phyloP scores from a whole-genome alignment of 164 flowering plant genomes.

The Cinnamomum micranthum region DNA sequence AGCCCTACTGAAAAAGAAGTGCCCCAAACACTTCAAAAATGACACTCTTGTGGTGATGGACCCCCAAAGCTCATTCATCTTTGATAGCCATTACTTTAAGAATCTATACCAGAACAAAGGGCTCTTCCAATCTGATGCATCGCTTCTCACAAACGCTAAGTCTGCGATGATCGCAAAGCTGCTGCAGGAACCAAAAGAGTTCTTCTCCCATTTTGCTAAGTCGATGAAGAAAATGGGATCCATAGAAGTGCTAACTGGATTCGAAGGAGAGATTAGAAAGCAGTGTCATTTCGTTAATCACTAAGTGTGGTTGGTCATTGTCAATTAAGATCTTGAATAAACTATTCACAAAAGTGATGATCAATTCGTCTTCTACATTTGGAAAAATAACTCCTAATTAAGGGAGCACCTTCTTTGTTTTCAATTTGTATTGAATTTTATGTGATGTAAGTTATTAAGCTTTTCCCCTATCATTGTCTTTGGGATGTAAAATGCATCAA shows the following conservation, averaged over 20 bases:
- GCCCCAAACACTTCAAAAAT: constrained; percentile 25
- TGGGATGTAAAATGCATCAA: too few species aligned
- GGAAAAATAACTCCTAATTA: too few species aligned
- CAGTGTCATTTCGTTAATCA: constrained; percentile 1
- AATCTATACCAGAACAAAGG: constrained; percentile 30
- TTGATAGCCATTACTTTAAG: constrained; percentile 36
- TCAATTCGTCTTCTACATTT: too few species aligned
- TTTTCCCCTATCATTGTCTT: too few species aligned
- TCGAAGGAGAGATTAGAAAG: constrained; percentile 15
- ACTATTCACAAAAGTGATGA: too few species aligned
- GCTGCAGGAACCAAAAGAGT: background rate
- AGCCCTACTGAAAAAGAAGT: constrained; percentile 26
- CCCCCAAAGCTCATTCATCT: constrained; percentile 26
- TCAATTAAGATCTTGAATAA: too few species aligned
- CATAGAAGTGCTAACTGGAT: constrained; percentile 7
- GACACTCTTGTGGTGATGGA: constrained; percentile 46
- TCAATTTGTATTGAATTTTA: too few species aligned
- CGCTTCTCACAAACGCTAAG: constrained; percentile 33
- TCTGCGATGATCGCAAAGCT: background rate
- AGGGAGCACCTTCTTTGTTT: too few species aligned
- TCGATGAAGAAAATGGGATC: constrained; percentile 19
- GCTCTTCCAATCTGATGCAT: constrained; percentile 55
- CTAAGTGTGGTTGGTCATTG: too few species aligned
- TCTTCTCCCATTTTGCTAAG: constrained; percentile 3
- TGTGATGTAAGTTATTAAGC: too few species aligned